Conservation (phyloP, 2,329 filamentous ascomycete species). For the Arthrocladium fulminans region DNA sequence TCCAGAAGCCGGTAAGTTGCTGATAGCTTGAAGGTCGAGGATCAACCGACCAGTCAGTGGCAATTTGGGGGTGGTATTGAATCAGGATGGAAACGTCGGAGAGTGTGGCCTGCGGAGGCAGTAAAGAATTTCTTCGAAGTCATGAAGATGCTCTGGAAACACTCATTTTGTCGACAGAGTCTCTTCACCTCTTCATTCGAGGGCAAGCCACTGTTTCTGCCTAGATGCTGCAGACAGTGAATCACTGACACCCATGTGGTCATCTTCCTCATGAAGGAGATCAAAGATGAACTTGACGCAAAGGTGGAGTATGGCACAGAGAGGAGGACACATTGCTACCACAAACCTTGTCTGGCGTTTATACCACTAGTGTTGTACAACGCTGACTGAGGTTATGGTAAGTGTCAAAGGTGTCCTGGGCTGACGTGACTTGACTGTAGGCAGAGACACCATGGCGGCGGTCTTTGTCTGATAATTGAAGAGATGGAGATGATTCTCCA, state of each 20-base stretch:
- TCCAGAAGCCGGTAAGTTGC: no score
- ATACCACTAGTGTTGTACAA: slow-evolving; percentile 32
- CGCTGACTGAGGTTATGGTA: no score
- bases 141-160: slow-evolving; percentile 26
- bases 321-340: slow-evolving; percentile 46
- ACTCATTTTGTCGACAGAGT: slow-evolving; percentile 47
- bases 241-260: slow-evolving; percentile 33
- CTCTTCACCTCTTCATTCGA: slow-evolving; percentile 39
- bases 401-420: no score
- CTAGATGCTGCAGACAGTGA: slow-evolving; percentile 41
- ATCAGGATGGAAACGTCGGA: no score
- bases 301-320: slow-evolving; percentile 44
- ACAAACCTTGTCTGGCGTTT: slow-evolving; percentile 38
- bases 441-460: no score
- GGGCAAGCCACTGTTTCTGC: slow-evolving; percentile 48
- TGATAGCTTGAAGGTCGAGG: no score
- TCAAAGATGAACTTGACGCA: slow-evolving; percentile 31
- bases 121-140: no score
- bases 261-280: slow-evolving; percentile 29
- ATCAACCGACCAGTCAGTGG: no score
- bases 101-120: no score
- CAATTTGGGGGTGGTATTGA: no score
- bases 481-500: slow-evolving; percentile 38
- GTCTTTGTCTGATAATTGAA: slow-evolving; percentile 23
- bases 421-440: no score